A percentile compares a stretch with the other conserved stretches of the same genome.
Evolutionary conservation across 2,329 filamentous ascomycete species (phyloP).

Genomic region (Aspergillus tamarii): DNA sequence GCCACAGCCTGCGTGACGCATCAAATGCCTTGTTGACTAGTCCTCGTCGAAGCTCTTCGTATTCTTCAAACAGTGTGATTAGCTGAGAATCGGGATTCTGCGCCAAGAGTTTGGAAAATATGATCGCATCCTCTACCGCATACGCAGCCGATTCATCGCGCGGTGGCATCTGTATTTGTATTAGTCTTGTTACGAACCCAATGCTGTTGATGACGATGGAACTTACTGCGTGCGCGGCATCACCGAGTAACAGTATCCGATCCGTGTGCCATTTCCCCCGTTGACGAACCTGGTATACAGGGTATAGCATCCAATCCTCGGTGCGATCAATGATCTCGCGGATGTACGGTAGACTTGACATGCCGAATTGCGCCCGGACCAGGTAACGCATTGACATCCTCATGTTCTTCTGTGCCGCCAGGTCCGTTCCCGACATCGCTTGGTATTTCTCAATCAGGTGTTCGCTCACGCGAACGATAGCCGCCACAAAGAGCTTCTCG

Average conservation of each 20-base stretch:
- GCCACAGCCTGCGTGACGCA: slow-evolving; percentile 10
- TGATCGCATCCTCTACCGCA: slow-evolving; percentile 45
- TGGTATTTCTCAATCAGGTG: slow-evolving; percentile 26
- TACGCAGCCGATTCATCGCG: slow-evolving; percentile 46
- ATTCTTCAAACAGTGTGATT: slow-evolving; percentile 30
- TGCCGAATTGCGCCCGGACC: slow-evolving; percentile 36
- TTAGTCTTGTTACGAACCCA: background rate
- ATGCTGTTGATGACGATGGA: background rate
- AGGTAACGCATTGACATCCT: slow-evolving; percentile 37
- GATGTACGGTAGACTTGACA: slow-evolving; percentile 35
- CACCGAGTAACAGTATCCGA: slow-evolving; percentile 44
- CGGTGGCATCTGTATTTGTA: slow-evolving; percentile 42
- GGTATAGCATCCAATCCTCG: slow-evolving; percentile 43
- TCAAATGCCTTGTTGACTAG: slow-evolving; percentile 42
- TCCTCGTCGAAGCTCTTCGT: slow-evolving; percentile 36
- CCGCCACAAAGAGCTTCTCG: slow-evolving; percentile 40
- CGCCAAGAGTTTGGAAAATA: slow-evolving; percentile 40
- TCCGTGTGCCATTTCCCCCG: slow-evolving; percentile 41
- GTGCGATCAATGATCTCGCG: slow-evolving; percentile 34
- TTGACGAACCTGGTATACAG: slow-evolving; percentile 41
- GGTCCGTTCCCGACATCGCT: slow-evolving; percentile 28
- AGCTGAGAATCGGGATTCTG: slow-evolving; percentile 30
- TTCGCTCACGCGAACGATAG: slow-evolving; percentile 39
- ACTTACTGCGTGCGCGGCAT: slow-evolving; percentile 48
- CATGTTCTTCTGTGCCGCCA: slow-evolving; percentile 31